phyloP scores from a whole-genome alignment of 129 eudicot species.

The Saussurea involucrata region DNA sequence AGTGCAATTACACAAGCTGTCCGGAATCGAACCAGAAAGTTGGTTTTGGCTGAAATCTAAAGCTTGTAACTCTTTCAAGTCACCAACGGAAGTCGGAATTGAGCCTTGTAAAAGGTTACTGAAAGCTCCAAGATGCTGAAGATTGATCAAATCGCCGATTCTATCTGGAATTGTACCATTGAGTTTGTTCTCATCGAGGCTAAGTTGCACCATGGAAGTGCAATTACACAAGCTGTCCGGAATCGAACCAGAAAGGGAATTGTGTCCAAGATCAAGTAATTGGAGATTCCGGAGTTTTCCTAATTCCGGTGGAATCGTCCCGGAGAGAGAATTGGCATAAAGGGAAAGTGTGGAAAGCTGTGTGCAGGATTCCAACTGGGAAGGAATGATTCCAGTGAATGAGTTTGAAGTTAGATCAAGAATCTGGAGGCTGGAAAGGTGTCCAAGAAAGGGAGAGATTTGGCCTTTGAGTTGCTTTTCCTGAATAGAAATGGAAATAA shows the following conservation, averaged over 20 bases:
- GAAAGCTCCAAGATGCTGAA: slow-evolving; percentile 47
- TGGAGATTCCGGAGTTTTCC: slow-evolving; percentile 54
- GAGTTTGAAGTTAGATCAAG: slow-evolving; percentile 70
- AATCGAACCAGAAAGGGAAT: slow-evolving; percentile 50
- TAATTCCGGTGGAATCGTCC: slow-evolving; percentile 53
- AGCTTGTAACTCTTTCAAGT: slow-evolving; percentile 35
- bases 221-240: slow-evolving; percentile 61
- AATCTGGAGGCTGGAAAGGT: slow-evolving; percentile 70
- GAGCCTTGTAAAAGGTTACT: slow-evolving; percentile 46
- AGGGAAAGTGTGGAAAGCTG: slow-evolving; percentile 41
- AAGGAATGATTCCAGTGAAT: slow-evolving; percentile 63
- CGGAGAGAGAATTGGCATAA: slow-evolving; percentile 54
- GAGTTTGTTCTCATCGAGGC: slow-evolving; percentile 47
- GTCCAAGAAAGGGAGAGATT: slow-evolving; percentile 68
- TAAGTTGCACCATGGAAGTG: slow-evolving; percentile 38
- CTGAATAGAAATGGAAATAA: slow-evolving; percentile 48
- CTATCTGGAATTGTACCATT: slow-evolving; percentile 58
- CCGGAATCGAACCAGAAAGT: slow-evolving; percentile 62
- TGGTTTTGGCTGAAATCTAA: slow-evolving; percentile 55
- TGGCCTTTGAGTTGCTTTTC: slow-evolving; percentile 52
- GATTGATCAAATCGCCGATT: slow-evolving; percentile 53
- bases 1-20: slow-evolving; percentile 52
- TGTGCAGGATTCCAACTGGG: slow-evolving; percentile 52
- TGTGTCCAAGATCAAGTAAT: slow-evolving; percentile 47
- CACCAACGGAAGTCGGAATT: slow-evolving; percentile 61